These are phyloP conservation scores for Tanozyma kutaoensis DNA, from an alignment of 805 yeast genomes.

Conservation along the genomic window DNA sequence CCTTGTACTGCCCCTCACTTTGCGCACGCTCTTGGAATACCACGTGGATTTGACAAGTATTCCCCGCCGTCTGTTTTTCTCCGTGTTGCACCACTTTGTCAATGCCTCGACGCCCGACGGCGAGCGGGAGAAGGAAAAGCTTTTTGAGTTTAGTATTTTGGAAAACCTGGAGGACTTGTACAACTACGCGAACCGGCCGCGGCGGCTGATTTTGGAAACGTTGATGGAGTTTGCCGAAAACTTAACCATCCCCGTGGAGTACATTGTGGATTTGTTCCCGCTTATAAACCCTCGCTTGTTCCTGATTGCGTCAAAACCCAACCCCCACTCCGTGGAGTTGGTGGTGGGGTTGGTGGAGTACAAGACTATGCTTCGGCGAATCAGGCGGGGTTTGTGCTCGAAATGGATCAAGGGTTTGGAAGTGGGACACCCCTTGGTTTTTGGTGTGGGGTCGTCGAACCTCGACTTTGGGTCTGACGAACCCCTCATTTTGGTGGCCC, in stretches of 20 bases:
- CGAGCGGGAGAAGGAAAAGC: conserved; percentile 60
- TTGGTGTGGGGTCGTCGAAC: conserved; percentile 35
- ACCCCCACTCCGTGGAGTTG: conserved; percentile 36
- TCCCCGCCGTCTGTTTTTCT: conserved; percentile 77
- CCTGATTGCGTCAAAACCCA: conserved; percentile 63
- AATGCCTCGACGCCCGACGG: conserved; percentile 37
- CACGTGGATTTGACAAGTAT: conserved; percentile 75
- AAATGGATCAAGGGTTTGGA: conserved; percentile 48
- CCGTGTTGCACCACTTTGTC: conserved; percentile 54
- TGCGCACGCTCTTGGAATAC: conserved; percentile 58
- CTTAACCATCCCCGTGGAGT: conserved; percentile 61
- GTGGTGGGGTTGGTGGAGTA: conserved; percentile 81
- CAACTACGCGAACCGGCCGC: conserved; percentile 87
- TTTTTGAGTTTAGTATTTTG: conserved; percentile 58
- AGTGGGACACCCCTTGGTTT: conserved; percentile 36
- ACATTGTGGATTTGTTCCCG: conserved; percentile 70
- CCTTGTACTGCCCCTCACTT: conserved; percentile 44
- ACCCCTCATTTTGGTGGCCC: conserved; percentile 63
- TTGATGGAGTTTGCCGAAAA: conserved; percentile 65
- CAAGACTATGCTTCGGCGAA: conserved; percentile 61
- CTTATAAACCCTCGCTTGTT: conserved; percentile 67
- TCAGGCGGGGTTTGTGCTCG: conserved; percentile 75
- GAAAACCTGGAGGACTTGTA: conserved; percentile 73
- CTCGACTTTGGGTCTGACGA: conserved; percentile 17
- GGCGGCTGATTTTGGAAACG: conserved; percentile 77